Percentiles rank a stretch among this genome's conserved stretches.
Evolutionary conservation across 345 rosid species (phyloP).

Genomic region (Rhodamnia argentea): DNA sequence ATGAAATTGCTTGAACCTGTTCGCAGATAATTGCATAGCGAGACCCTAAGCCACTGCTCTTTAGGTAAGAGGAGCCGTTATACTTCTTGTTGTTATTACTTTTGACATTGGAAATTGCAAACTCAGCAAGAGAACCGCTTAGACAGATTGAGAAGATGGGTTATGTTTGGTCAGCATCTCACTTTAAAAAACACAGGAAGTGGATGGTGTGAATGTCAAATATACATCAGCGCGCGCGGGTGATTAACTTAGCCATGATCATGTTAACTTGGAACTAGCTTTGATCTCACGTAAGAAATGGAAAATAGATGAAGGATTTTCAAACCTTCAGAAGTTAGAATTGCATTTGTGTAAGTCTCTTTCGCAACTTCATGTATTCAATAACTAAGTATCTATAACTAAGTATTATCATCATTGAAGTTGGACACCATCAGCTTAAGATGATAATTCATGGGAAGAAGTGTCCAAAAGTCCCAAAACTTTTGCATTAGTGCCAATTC

Average conservation of each 20-base stretch:
- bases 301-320: background rate
- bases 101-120: background rate
- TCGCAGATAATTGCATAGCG: background rate
- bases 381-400: no score
- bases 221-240: no score
- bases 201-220: no score
- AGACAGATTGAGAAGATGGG: background rate
- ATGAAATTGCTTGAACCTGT: constrained; percentile 32
- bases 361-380: background rate
- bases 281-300: background rate
- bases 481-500: no score
- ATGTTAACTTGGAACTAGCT: no score
- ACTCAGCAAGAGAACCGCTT: background rate
- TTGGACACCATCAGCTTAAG: no score
- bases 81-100: background rate
- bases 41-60: background rate
- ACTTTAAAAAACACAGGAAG: no score
- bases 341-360: background rate
- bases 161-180: no score
- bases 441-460: no score
- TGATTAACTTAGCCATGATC: no score
- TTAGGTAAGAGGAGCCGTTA: background rate
- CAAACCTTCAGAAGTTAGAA: background rate
- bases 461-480: no score
- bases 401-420: no score